Base-by-base conservation (phyloP, 2,329 filamentous ascomycete species). In the Tympanopsis confertula region DNA sequence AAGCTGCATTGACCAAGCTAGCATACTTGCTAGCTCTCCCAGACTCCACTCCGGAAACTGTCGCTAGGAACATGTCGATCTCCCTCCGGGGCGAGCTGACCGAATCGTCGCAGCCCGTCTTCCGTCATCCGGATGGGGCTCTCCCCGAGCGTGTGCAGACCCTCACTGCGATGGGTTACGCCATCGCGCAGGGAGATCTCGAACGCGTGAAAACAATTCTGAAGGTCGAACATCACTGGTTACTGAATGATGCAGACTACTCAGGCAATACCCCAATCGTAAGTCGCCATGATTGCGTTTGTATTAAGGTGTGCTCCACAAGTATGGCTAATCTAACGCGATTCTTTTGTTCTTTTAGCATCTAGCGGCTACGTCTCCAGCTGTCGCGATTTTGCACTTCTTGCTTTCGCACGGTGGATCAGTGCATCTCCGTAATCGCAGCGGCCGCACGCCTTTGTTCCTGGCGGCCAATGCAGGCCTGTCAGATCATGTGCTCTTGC, bases 41-140 rank as follows among this genome's bases (percentile, higher is more conserved):
- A 10, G 35, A 20, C 7, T 20, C 5, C 20, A 24, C 20, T 12
- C 18, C 20, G 12, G 20, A 20, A 13, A 10, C 18, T 10, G 18
- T 36, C 5, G 78, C 74, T 7, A 78, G 77, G 5, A 63, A 81
- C 47, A 80, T 78, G 13, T 82, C 82, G 48, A 58, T 82, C 18
- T 71, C 76, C 3, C 82, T 79, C 50, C 62, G 85, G 3, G 65
- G 84, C 3, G 73, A 75, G 1, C 57, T 75, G 4, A 71, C 74
- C 2, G 68, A 65, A 24, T 58, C 75, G 12, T 70, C 67, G 0
- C 64, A 73, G 4, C 60, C 67, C 36, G 70, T 75, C n/a, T 74
- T 83, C 12, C 65, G 69, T 2, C 63, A 61, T 33, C 45, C 63
- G 70, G 43, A 83, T 84, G 77, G 71, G 72, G 5, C 52, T 66